A percentile compares a stretch with the other conserved stretches of the same genome.
phyloP scores from a whole-genome alignment of 1,284 basidiomycete genomes.

The Coriolopsis trogii region DNA sequence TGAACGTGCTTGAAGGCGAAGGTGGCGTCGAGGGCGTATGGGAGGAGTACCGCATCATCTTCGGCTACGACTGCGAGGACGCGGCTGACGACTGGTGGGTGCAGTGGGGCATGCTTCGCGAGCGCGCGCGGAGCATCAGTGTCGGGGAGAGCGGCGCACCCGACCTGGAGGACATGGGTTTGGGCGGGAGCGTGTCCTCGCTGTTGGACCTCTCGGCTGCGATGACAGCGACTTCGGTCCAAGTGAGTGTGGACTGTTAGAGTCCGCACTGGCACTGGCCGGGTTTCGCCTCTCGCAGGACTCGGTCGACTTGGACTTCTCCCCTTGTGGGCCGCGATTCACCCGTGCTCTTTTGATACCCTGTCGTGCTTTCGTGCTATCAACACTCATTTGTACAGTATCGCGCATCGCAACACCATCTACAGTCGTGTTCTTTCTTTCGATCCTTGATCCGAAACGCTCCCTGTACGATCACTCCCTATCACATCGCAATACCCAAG shows the following conservation, averaged over 20 bases:
- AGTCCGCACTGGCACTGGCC: too few relatives aligned
- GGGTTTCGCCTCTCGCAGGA: background rate
- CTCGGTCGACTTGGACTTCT: too few relatives aligned
- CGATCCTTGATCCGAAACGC: too few relatives aligned
- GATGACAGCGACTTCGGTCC: conserved; percentile 1
- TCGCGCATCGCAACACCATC: too few relatives aligned
- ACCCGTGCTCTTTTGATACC: conserved; percentile 3
- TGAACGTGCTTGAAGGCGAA: conserved; percentile 33
- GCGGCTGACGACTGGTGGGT: conserved; percentile 42
- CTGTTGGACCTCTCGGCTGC: conserved; percentile 3
- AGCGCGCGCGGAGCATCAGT: conserved; percentile 28
- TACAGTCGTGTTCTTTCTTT: too few relatives aligned
- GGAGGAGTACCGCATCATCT: conserved; percentile 28
- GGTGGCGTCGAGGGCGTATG: conserved; percentile 27
- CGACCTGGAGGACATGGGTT: too few relatives aligned
- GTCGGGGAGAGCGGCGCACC: too few relatives aligned
- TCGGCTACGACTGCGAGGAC: conserved; percentile 39
- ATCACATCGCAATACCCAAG: too few relatives aligned
- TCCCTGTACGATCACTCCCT: too few relatives aligned
- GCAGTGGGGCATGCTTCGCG: conserved; percentile 37
- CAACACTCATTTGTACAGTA: background rate
- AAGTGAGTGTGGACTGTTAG: background rate
- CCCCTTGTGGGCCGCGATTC: too few relatives aligned
- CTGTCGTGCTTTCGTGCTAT: conserved; percentile 7
- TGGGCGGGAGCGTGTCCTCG: background rate